Base-by-base conservation (phyloP, 2,329 filamentous ascomycete genomes). In the Aspergillus viridinutans region DNA sequence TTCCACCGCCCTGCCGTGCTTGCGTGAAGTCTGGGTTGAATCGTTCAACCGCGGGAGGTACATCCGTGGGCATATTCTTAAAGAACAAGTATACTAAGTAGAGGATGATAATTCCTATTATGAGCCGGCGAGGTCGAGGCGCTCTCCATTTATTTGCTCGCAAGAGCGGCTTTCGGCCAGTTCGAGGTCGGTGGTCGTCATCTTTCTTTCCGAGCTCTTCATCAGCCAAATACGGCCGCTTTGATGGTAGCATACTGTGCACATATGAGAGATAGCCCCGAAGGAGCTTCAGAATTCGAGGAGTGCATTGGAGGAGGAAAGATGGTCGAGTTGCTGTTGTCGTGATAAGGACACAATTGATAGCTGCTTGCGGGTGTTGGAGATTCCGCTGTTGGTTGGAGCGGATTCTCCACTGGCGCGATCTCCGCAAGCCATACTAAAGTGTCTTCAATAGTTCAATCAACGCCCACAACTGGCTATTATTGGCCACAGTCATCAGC, bases 161-260 rank as follows among this genome's bases (percentile, higher is more conserved):
- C 49, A 68, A 62, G 35, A 68, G 64, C 53, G 68, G 61, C 52
- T 67, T 60, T 43, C 53, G 62, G 45, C 64, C 67, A 52, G 64
- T 61, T 17, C 67, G 67, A 6, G 75, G 76, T 58, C 73, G 78
- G 70, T 83, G 81, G 70, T 86, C 83, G 69, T 87, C 85, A 70
- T 87, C 81, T 68, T 83, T 84, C 73, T 87, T 87, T 56, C 83
- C 84, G 58, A 85, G 77, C 77, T 87, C 84, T 73, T 85, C 83
- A 67, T 87, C 85, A 57, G 75, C 78, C 25, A 76, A 70, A 60
- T 81, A 77, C 21, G 78, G 69, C 64, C 71, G 72, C 64, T 69
- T 77, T 72, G 72, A 61, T 50, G 69, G 63, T 53, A 69, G 62
- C 76, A 79, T 79, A 45, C 49, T 69, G 59, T 60, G 48, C 35